Evolutionary conservation across 805 yeast species (phyloP), one percentile per base, ranked within the genome.

Genomic region (Cyberlindnera galapagoensis): DNA sequence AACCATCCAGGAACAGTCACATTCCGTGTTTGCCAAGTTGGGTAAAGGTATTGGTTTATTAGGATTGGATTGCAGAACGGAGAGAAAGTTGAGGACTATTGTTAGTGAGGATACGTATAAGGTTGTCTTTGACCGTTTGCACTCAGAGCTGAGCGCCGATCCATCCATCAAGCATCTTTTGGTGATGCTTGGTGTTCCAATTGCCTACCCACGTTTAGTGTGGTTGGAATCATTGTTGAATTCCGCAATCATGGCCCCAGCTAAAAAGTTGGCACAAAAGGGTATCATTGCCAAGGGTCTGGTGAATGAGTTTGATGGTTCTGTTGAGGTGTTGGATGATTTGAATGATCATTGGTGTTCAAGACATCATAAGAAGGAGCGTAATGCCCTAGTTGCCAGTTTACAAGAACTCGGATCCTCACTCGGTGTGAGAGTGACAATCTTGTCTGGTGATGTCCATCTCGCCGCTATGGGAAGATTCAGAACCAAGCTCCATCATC

Each of bases 261-360:
- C 84, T 5, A 76, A 78, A 49, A 67, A 52, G 35, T 46, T 79
- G 17, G 69, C 90, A 3, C 65, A 71, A 34, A 70, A 68, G 36
- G 86, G 87, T 3, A 57, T 82, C 24, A 53, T 78, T 21, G 71
- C 76, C 30, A 67, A 69, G 38, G 94, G 95, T 0, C 58, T 90
- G 21, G 86, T 86, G 17, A 90, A 92, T 52, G 92, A 84, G 46
- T 90, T 88, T 50, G 96, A 88, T 53, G 97, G 97, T 2, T 75
- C 81, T 24, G 77, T 90, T 6, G 97, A 90, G 59, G 74, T 90
- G 11, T 67, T 92, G 44, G 97, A 92, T 52, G 97, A 90, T 55
- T 66, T 92, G 57, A 80, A 87, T 51, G 98, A 90, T 54, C 97
- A 90, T 60, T 90, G 98, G 98, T 87, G 97, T 56, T 80, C 95